Conservation (phyloP, 306 rosid genomes). For the Abrus precatorius region DNA sequence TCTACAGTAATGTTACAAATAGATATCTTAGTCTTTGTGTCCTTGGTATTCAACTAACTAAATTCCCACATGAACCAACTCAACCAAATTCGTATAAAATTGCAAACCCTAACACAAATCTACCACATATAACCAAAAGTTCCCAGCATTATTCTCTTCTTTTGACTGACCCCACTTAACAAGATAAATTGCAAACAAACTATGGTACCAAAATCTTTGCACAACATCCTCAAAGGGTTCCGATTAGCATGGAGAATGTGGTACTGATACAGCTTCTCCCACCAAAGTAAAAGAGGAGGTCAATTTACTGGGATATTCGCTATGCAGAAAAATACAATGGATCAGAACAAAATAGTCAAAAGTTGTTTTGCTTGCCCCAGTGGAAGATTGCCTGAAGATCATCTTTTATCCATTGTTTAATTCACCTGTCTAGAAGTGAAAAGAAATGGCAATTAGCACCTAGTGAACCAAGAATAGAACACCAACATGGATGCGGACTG, state of each 20-base stretch:
- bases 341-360: slow-evolving; percentile 28
- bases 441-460: slow-evolving; percentile 17
- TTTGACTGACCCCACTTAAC: neutral
- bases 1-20: slow-evolving; percentile 29
- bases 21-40: slow-evolving; percentile 20
- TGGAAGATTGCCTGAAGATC: slow-evolving; percentile 33
- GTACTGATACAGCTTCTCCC: slow-evolving; percentile 41
- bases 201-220: slow-evolving; percentile 29
- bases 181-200: slow-evolving; percentile 13
- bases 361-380: slow-evolving; percentile 37
- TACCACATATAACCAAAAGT: slow-evolving; percentile 25
- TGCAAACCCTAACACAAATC: slow-evolving; percentile 27
- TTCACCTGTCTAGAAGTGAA: slow-evolving; percentile 48
- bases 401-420: slow-evolving; percentile 40
- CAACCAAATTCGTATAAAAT: slow-evolving; percentile 12
- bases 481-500: neutral
- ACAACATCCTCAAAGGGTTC: neutral
- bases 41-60: neutral
- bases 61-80: slow-evolving; percentile 30
- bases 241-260: neutral
- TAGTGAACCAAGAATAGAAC: slow-evolving; percentile 1
- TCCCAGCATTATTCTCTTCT: slow-evolving; percentile 33
- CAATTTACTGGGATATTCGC: slow-evolving; percentile 1
- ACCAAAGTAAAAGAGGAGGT: slow-evolving; percentile 29
- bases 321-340: slow-evolving; percentile 33